Conservation (phyloP, 1,139 yeast genomes). For the Yamadazyma jaroonii region DNA sequence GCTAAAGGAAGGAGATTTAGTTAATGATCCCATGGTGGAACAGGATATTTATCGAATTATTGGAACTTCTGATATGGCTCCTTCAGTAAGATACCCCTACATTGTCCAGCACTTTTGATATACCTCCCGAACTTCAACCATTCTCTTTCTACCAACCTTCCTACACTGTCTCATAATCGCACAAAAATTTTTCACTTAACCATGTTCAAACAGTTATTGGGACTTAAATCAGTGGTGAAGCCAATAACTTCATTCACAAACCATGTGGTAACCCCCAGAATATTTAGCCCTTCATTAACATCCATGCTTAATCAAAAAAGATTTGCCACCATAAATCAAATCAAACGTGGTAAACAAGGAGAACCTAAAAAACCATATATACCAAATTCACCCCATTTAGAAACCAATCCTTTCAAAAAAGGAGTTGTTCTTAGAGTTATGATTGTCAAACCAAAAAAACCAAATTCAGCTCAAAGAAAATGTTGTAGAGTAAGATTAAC, state of each 20-base stretch:
- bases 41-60: too few relatives aligned
- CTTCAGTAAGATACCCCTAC: too few relatives aligned
- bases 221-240: constrained; percentile 7
- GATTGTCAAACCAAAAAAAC: constrained; percentile 96
- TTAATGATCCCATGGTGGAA: too few relatives aligned
- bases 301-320: constrained; percentile 23
- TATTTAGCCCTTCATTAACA: constrained; percentile 1
- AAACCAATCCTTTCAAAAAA: constrained; percentile 77
- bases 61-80: too few relatives aligned
- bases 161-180: too few relatives aligned
- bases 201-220: constrained; percentile 14
- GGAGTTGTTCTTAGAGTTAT: constrained; percentile 95
- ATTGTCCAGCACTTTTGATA: too few relatives aligned
- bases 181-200: constrained; percentile 11
- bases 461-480: constrained; percentile 96
- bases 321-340: constrained; percentile 71
- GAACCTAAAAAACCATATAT: constrained; percentile 46
- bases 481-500: constrained; percentile 93
- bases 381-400: constrained; percentile 77
- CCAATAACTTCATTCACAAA: constrained; percentile 7
- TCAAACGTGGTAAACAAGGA: constrained; percentile 61
- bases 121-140: neutral
- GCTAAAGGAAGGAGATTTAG: too few relatives aligned
- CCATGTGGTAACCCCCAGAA: constrained; percentile 3
- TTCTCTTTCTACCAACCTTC: neutral